phyloP scores from a whole-genome alignment of 345 rosid species.

The Linum trigynum region DNA sequence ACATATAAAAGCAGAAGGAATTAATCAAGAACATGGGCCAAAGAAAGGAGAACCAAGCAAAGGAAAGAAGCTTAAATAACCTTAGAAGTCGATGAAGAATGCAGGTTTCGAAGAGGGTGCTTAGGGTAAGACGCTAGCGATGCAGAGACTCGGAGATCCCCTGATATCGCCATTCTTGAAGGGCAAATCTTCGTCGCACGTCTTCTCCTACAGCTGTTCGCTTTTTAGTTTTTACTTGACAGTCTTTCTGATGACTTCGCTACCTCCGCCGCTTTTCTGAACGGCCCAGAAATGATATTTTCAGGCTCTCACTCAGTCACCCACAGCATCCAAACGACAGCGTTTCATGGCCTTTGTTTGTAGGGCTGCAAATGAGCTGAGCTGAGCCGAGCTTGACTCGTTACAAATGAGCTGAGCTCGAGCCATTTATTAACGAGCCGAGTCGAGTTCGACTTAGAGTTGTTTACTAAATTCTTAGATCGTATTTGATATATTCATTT shows the following conservation, averaged over 20 bases:
- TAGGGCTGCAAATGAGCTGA: too few species aligned
- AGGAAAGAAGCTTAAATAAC: conserved; percentile 19
- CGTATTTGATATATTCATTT: too few species aligned
- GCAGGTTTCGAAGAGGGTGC: conserved; percentile 34
- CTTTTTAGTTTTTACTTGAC: neutral
- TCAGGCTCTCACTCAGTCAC: neutral
- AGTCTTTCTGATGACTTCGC: neutral
- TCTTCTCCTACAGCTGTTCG: neutral
- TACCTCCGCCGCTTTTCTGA: neutral
- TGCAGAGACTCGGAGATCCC: conserved; percentile 63
- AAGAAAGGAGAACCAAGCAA: neutral
- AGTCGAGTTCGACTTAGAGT: too few species aligned
- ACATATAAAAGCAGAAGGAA: conserved; percentile 9
- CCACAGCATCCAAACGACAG: neutral
- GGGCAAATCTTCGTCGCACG: neutral
- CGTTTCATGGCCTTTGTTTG: neutral
- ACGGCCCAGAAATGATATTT: neutral
- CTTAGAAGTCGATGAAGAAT: conserved; percentile 43
- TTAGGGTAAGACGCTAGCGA: conserved; percentile 42
- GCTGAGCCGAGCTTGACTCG: too few species aligned
- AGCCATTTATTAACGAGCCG: too few species aligned
- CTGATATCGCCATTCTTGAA: conserved; percentile 46
- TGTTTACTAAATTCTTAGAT: too few species aligned
- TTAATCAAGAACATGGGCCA: neutral
- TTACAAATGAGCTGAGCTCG: too few species aligned